These are phyloP conservation scores for Brassica juncea DNA, from an alignment of 345 rosid genomes.

Conservation along the genomic window DNA sequence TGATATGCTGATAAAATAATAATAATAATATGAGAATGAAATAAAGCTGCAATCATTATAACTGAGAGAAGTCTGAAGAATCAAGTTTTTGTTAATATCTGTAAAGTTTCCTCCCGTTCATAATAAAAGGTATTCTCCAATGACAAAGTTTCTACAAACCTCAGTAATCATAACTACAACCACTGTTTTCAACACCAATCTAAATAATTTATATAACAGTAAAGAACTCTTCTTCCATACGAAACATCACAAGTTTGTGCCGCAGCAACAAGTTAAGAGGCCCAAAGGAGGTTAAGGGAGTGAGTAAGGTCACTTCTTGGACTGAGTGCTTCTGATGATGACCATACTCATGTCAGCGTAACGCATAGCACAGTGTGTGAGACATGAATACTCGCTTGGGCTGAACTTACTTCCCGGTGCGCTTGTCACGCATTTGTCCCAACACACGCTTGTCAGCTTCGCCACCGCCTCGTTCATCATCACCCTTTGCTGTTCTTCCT, in stretches of 20 bases:
- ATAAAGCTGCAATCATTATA: not conserved
- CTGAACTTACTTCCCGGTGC: slow-evolving; percentile 92
- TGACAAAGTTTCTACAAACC: not conserved
- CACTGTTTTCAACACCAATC: not conserved
- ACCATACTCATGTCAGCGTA: slow-evolving; percentile 69
- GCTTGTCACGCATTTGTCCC: slow-evolving; percentile 86
- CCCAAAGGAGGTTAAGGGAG: not conserved
- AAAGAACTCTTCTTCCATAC: not conserved
- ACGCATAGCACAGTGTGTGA: slow-evolving; percentile 77
- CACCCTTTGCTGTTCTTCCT: not conserved
- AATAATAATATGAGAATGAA: not conserved
- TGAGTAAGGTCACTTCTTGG: not conserved
- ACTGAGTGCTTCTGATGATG: slow-evolving; percentile 75
- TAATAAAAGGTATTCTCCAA: not conserved
- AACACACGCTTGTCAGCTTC: slow-evolving; percentile 73
- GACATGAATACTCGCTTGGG: slow-evolving; percentile 75
- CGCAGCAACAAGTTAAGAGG: not conserved
- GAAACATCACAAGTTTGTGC: not conserved
- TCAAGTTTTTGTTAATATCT: not conserved
- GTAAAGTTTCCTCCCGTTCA: not conserved
- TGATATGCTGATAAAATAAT: too few relatives aligned
- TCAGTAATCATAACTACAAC: not conserved
- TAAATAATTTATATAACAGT: not conserved
- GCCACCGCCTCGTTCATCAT: slow-evolving; percentile 49
- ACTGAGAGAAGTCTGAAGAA: not conserved